Evolutionary conservation across 306 rosid species (phyloP).

Genomic region (Corylus heterophylla): DNA sequence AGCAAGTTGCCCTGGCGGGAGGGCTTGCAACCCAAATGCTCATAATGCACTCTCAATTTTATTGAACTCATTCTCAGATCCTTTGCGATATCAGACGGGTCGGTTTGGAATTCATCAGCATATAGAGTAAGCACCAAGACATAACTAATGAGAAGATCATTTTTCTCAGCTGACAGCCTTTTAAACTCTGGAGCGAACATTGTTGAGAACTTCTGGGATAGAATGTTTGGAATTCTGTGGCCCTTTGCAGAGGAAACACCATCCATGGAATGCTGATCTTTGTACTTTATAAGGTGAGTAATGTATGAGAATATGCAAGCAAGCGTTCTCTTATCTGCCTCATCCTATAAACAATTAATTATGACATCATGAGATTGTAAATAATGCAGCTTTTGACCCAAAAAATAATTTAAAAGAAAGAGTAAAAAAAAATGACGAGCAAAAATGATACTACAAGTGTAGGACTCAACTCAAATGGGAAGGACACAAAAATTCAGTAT

Average conservation of each 20-base stretch:
- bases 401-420: background rate
- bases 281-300: conserved; percentile 78
- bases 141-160: conserved; percentile 60
- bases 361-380: conserved; percentile 2
- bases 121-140: conserved; percentile 78
- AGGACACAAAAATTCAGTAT: background rate
- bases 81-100: conserved; percentile 57
- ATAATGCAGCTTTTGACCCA: background rate
- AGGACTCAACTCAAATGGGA: background rate
- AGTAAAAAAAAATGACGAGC: background rate
- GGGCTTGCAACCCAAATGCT: conserved; percentile 75
- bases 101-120: conserved; percentile 57
- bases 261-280: conserved; percentile 60
- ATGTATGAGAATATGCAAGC: conserved; percentile 67
- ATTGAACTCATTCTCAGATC: conserved; percentile 53
- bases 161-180: conserved; percentile 54
- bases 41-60: conserved; percentile 37
- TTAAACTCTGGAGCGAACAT: conserved; percentile 50
- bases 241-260: conserved; percentile 49
- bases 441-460: background rate
- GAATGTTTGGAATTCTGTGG: conserved; percentile 59
- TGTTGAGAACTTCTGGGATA: conserved; percentile 48
- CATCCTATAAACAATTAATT: conserved; percentile 50
- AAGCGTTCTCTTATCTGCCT: conserved; percentile 55
- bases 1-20: background rate